phyloP scores from a whole-genome alignment of 208 protist species.

The Trypanosoma avium region DNA sequence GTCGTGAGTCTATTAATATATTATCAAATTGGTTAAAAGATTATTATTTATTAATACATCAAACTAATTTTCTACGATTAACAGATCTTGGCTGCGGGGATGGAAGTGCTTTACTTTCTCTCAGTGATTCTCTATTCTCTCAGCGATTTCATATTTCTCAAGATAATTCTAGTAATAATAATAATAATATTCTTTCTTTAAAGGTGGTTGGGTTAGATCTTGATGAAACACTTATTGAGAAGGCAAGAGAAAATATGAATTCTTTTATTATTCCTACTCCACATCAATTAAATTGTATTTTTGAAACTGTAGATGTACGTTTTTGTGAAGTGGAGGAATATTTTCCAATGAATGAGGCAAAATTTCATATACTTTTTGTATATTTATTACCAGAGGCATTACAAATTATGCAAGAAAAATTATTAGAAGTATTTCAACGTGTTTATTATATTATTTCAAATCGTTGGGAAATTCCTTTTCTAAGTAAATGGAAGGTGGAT shows the following conservation, averaged over 20 bases:
- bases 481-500: constrained; percentile 29
- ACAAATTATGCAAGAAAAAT: constrained; percentile 36
- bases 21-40: constrained; percentile 41
- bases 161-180: constrained; percentile 3
- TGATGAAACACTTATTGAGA: constrained; percentile 50
- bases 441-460: constrained; percentile 60
- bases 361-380: constrained; percentile 46
- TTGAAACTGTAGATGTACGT: constrained; percentile 35
- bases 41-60: constrained; percentile 11
- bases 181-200: neutral
- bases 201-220: constrained; percentile 57
- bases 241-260: constrained; percentile 19
- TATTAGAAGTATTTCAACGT: constrained; percentile 36
- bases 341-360: constrained; percentile 16
- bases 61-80: constrained; percentile 40
- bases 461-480: constrained; percentile 58
- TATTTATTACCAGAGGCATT: constrained; percentile 73
- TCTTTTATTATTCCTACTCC: constrained; percentile 13
- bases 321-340: constrained; percentile 33
- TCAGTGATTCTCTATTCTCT: constrained; percentile 27
- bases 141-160: constrained; percentile 22
- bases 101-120: constrained; percentile 39
- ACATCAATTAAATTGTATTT: constrained; percentile 27
- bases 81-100: constrained; percentile 77
- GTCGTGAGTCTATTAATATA: constrained; percentile 27